Evolutionary conservation across 108 stramenopile species (phyloP).

Genomic region (Skeletonema grethae): DNA sequence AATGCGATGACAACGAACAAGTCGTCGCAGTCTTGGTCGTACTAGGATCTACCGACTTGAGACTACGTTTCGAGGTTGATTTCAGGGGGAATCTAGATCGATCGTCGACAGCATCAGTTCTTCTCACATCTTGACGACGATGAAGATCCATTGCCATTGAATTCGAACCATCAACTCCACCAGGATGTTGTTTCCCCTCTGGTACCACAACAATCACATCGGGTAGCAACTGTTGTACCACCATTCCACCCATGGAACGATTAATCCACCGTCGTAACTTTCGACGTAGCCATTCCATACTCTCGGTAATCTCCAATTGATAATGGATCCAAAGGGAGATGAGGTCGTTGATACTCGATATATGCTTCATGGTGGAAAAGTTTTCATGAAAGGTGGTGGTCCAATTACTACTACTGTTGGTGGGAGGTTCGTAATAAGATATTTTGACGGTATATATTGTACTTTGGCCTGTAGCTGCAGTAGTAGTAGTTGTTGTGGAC

Average conservation of each 20-base stretch:
- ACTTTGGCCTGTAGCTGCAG: too few relatives aligned
- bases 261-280: neutral
- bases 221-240: neutral
- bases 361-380: neutral
- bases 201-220: neutral
- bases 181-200: neutral
- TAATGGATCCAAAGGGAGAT: neutral
- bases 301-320: neutral
- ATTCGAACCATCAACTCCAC: neutral
- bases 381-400: neutral
- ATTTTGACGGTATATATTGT: too few relatives aligned
- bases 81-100: neutral
- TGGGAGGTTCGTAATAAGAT: too few relatives aligned
- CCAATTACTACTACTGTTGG: neutral
- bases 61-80: neutral
- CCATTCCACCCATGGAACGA: neutral
- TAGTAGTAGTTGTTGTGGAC: too few relatives aligned
- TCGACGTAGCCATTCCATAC: constrained; percentile 7
- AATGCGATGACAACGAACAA: neutral
- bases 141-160: neutral
- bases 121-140: neutral
- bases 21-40: constrained; percentile 2
- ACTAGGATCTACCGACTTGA: neutral
- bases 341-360: neutral
- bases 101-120: too few relatives aligned